A percentile compares a stretch with the other conserved stretches of the same genome.
Evolutionary conservation across 2,329 filamentous ascomycete species (phyloP).

Genomic region (Onygenales sp.): DNA sequence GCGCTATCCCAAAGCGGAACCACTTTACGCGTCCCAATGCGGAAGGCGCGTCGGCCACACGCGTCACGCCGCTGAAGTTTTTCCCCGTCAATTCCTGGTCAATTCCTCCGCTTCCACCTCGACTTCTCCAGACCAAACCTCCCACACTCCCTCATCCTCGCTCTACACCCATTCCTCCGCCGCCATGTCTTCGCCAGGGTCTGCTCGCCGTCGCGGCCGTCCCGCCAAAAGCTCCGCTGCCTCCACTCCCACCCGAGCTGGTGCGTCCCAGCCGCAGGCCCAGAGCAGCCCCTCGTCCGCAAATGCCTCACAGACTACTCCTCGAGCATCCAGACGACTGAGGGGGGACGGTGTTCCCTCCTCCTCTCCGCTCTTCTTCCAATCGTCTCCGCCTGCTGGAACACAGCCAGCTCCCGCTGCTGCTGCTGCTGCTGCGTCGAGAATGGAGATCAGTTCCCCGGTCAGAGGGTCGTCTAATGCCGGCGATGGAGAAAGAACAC

Average conservation of each 20-base stretch:
- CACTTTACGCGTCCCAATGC: conserved; percentile 14
- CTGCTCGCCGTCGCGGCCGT: conserved; percentile 31
- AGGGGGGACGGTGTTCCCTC: conserved; percentile 39
- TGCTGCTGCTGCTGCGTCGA: conserved; percentile 14
- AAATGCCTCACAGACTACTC: conserved; percentile 30
- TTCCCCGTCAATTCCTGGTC: neutral
- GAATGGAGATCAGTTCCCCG: conserved; percentile 41
- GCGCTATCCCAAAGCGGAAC: conserved; percentile 12
- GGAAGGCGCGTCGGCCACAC: conserved; percentile 9
- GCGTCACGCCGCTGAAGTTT: conserved; percentile 2
- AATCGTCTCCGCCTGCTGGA: conserved; percentile 47
- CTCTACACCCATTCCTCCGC: conserved; percentile 10
- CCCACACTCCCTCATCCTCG: neutral
- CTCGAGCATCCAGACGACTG: conserved; percentile 35
- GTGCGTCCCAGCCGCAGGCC: conserved; percentile 23
- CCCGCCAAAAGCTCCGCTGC: conserved; percentile 30
- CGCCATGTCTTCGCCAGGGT: conserved; percentile 36
- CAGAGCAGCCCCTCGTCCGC: conserved; percentile 18
- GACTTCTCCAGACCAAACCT: neutral
- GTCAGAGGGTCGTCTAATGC: conserved; percentile 26
- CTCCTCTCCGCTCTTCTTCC: conserved; percentile 76
- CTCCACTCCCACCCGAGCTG: conserved; percentile 28
- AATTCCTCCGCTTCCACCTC: neutral
- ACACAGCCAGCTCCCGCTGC: conserved; percentile 32
- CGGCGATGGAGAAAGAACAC: conserved; percentile 35